These are phyloP conservation scores for Craspedostauros australis DNA, from an alignment of 108 stramenopile species.

Conservation along the genomic window DNA sequence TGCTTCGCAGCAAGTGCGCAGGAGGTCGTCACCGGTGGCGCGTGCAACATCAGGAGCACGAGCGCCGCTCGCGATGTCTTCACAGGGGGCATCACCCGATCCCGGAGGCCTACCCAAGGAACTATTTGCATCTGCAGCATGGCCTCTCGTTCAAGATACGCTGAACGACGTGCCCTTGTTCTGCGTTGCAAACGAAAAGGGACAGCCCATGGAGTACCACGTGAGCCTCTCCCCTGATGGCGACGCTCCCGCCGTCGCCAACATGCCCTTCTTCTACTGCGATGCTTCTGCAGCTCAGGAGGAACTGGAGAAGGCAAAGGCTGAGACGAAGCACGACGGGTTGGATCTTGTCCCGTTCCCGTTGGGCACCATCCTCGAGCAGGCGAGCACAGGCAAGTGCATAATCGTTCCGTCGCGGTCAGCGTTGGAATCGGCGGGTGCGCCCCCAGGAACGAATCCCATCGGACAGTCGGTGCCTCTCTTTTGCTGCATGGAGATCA, in stretches of 20 bases:
- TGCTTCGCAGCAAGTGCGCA: no score
- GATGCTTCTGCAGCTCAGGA: constrained; percentile 38
- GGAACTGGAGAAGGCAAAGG: constrained; percentile 31
- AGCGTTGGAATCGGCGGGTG: constrained; percentile 51
- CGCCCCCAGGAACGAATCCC: constrained; percentile 47
- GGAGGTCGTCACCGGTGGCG: no score
- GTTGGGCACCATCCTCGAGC: no score
- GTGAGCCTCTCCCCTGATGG: no score
- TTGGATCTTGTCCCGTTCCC: constrained; percentile 8
- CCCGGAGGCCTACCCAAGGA: no score
- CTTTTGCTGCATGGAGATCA: constrained; percentile 66
- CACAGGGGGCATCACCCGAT: no score
- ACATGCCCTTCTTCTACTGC: constrained; percentile 35
- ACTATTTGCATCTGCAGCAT: constrained; percentile 29
- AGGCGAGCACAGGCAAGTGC: no score
- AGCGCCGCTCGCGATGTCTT: no score
- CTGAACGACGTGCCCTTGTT: constrained; percentile 40
- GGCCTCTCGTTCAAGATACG: constrained; percentile 30
- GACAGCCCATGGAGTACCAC: constrained; percentile 39
- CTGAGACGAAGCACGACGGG: constrained; percentile 5
- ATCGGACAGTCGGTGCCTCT: constrained; percentile 64
- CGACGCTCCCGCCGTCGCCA: constrained; percentile 9
- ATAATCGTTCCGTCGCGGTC: constrained; percentile 47
- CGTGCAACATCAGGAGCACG: no score
- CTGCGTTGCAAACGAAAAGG: constrained; percentile 36